A percentile compares a stretch with the other conserved stretches of the same genome.
These are phyloP conservation scores for Magnaporthiopsis rhizophila DNA, from an alignment of 2,329 filamentous ascomycete genomes.

Conservation along the genomic window DNA sequence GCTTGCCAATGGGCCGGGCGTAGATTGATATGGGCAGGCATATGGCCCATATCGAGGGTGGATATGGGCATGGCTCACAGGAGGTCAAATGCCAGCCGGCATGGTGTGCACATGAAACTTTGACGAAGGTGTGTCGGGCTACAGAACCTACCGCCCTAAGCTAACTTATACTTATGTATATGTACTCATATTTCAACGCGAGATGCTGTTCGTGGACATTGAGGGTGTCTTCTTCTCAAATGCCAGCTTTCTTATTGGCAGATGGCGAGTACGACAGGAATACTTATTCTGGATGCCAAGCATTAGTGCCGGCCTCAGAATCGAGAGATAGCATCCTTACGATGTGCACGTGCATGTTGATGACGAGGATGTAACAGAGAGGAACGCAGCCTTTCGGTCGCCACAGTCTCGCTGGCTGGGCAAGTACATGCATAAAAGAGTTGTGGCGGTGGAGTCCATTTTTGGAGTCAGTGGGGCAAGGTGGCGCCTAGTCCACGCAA, in stretches of 20 bases:
- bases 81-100: neutral
- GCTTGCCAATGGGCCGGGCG: neutral
- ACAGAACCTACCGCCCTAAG: neutral
- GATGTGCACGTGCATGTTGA: neutral
- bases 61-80: neutral
- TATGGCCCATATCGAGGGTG: neutral
- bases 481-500: slow-evolving; percentile 4
- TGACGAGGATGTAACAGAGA: neutral
- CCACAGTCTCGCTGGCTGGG: no score
- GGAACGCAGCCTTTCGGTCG: neutral
- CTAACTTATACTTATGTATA: neutral
- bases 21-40: neutral
- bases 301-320: neutral
- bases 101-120: neutral
- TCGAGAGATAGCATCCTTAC: neutral
- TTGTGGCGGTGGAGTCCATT: neutral
- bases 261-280: neutral
- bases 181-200: neutral
- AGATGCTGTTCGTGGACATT: neutral
- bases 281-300: no score
- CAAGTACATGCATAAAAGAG: neutral
- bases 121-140: neutral
- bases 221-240: neutral
- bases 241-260: neutral
- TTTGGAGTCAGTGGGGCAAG: neutral